These are phyloP conservation scores for Phytophthora crassamura DNA, from an alignment of 352 stramenopile genomes.

Conservation along the genomic window DNA sequence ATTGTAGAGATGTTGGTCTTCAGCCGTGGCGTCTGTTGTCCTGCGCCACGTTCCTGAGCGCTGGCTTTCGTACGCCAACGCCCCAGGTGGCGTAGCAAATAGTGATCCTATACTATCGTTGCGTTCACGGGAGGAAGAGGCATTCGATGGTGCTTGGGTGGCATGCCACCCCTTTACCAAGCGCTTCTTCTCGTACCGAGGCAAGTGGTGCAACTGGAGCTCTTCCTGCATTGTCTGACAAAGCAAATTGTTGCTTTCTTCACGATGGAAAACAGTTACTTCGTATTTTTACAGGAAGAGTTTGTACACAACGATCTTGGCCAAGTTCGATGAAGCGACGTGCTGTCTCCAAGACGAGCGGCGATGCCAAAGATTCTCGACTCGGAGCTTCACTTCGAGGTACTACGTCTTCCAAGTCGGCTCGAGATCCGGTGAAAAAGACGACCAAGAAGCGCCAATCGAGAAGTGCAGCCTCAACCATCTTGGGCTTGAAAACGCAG, in stretches of 20 bases:
- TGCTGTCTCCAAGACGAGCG: slow-evolving; percentile 3
- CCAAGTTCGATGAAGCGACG: slow-evolving; percentile 32
- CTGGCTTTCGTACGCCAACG: slow-evolving; percentile 26
- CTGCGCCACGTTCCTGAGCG: slow-evolving; percentile 18
- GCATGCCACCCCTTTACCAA: slow-evolving; percentile 44
- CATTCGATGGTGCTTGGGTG: neutral
- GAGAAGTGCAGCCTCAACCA: slow-evolving; percentile 10
- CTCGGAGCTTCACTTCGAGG: slow-evolving; percentile 1
- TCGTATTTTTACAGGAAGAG: slow-evolving; percentile 22
- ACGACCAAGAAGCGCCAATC: slow-evolving; percentile 10
- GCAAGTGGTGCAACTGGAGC: slow-evolving; percentile 26
- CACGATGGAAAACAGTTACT: neutral
- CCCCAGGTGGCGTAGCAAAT: slow-evolving; percentile 25
- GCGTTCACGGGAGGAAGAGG: neutral
- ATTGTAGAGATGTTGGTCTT: neutral
- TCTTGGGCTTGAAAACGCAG: slow-evolving; percentile 15
- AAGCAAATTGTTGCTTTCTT: neutral
- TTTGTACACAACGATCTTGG: slow-evolving; percentile 5
- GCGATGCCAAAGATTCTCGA: neutral
- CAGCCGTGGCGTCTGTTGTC: neutral
- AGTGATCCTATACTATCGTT: slow-evolving; percentile 21
- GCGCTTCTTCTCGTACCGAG: slow-evolving; percentile 47
- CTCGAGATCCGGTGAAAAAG: slow-evolving; percentile 14
- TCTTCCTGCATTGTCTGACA: slow-evolving; percentile 27
- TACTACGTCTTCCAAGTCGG: neutral